phyloP scores from a whole-genome alignment of 345 rosid species.

The Brassica carinata region DNA sequence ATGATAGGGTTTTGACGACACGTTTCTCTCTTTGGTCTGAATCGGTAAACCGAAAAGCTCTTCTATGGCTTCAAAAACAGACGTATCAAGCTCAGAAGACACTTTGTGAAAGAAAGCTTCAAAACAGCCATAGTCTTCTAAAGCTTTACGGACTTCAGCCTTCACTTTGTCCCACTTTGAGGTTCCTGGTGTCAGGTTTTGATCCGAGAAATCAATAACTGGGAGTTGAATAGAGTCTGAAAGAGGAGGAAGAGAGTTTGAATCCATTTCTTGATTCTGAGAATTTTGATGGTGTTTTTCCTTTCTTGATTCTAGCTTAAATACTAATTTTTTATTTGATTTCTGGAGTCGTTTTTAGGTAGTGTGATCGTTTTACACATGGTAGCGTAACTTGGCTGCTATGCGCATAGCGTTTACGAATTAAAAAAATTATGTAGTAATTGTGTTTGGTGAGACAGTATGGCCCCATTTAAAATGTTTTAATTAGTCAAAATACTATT shows the following conservation, averaged over 20 bases:
- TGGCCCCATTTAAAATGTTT: too few relatives aligned
- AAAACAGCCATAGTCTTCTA: conserved; percentile 38
- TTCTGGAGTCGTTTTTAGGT: too few relatives aligned
- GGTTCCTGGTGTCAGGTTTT: conserved; percentile 33
- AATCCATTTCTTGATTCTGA: conserved; percentile 14
- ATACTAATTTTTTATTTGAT: background rate
- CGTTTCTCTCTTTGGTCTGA: conserved; percentile 34
- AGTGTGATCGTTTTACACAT: too few relatives aligned
- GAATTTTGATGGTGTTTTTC: background rate
- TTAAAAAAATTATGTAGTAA: too few relatives aligned
- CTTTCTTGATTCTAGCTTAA: background rate
- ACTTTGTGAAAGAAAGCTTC: conserved; percentile 29
- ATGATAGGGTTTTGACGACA: conserved; percentile 19
- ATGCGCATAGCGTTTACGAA: too few relatives aligned
- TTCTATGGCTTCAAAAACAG: conserved; percentile 27
- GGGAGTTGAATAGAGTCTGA: background rate
- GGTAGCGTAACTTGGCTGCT: too few relatives aligned
- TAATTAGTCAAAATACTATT: too few relatives aligned
- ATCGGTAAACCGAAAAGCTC: conserved; percentile 30
- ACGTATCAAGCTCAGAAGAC: conserved; percentile 20
- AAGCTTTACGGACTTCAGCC: conserved; percentile 33
- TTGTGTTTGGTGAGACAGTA: too few relatives aligned
- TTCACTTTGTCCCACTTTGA: conserved; percentile 34
- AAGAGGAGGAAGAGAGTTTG: conserved; percentile 21
- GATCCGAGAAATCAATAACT: conserved; percentile 22